These are phyloP conservation scores for Hansenula lynferdii DNA, from an alignment of 1,139 yeast genomes.

Conservation along the genomic window DNA sequence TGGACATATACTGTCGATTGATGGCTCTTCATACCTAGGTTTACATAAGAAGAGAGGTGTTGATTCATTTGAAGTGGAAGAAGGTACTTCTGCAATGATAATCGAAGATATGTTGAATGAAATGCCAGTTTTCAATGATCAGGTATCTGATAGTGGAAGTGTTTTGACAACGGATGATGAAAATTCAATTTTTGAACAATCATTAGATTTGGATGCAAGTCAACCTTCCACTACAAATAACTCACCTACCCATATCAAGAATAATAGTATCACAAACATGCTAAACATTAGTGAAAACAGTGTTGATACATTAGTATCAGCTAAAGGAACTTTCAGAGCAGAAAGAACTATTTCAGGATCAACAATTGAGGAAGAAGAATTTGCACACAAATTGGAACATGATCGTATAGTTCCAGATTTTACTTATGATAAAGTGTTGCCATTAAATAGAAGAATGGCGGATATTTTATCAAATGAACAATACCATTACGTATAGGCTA, in stretches of 20 bases:
- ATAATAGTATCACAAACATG: conserved; percentile 12
- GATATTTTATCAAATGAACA: background rate
- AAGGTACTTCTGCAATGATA: conserved; percentile 14
- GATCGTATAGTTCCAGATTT: too few species aligned
- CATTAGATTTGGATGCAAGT: background rate
- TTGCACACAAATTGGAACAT: conserved; percentile 3
- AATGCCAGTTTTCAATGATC: conserved; percentile 8
- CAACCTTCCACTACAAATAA: conserved; percentile 7
- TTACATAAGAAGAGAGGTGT: conserved; percentile 34
- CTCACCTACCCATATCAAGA: conserved; percentile 11
- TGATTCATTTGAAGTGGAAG: conserved; percentile 16
- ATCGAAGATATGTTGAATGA: conserved; percentile 19
- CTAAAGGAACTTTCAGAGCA: background rate
- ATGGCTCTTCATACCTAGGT: conserved; percentile 51
- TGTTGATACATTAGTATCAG: conserved; percentile 14
- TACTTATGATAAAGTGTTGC: conserved; percentile 18
- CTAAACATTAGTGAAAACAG: conserved; percentile 15
- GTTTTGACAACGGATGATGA: conserved; percentile 2
- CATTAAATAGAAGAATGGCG: conserved; percentile 8
- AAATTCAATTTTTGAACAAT: conserved; percentile 10
- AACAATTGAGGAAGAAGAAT: conserved; percentile 10
- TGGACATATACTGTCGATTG: conserved; percentile 43
- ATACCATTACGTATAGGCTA: background rate
- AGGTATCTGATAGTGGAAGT: background rate
- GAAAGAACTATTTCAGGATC: conserved; percentile 16